phyloP scores from a whole-genome alignment of 2,329 filamentous ascomycete species.

The Albophoma yamanashiensis region DNA sequence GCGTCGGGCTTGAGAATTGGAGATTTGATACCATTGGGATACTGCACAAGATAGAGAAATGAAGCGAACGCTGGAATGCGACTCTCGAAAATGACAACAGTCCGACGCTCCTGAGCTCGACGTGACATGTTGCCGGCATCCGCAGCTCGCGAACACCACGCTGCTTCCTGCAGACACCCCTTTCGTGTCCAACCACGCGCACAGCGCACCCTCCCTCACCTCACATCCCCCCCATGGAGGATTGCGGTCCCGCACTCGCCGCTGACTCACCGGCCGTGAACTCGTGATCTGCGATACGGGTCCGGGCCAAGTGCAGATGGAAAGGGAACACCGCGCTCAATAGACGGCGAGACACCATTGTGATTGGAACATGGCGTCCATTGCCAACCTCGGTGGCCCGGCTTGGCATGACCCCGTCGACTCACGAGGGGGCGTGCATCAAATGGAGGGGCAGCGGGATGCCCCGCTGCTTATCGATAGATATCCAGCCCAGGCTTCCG shows the following conservation, averaged over 20 bases:
- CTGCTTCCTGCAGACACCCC: not conserved
- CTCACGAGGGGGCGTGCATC: too few relatives aligned
- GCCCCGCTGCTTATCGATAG: conserved; percentile 1
- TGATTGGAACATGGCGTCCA: not conserved
- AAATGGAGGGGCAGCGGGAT: not conserved
- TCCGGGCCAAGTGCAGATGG: too few relatives aligned
- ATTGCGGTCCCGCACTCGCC: not conserved
- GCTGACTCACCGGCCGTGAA: not conserved
- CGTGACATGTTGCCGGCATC: not conserved
- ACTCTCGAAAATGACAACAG: not conserved
- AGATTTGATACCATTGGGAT: not conserved
- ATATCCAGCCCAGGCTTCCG: not conserved
- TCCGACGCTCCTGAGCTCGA: not conserved
- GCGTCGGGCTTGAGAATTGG: not conserved
- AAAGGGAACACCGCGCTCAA: not conserved
- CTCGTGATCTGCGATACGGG: not conserved
- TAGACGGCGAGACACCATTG: not conserved
- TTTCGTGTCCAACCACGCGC: too few relatives aligned
- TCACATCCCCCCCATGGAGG: not conserved
- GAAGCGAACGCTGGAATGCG: not conserved
- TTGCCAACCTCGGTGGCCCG: not conserved
- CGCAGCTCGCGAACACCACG: not conserved
- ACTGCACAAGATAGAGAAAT: not conserved
- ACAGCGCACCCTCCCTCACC: not conserved
- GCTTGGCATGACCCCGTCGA: not conserved